Base-by-base conservation (phyloP, 257 asterid species). In the Apocynum venetum region DNA sequence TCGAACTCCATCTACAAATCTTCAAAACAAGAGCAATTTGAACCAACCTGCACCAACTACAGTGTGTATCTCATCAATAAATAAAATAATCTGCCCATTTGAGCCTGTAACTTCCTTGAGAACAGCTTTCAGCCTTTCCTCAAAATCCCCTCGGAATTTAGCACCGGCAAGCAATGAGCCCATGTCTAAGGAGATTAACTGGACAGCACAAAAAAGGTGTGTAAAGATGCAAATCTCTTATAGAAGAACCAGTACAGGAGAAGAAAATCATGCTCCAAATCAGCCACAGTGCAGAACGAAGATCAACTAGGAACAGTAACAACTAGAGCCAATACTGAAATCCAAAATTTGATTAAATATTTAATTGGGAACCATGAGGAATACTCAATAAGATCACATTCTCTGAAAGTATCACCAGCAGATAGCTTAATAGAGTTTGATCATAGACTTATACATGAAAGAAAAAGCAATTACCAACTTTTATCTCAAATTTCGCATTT, bases 131-230 rank as follows among this genome's bases (percentile, higher is more conserved):
- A 93, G 80, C 83, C 98, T 89, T 85, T 93, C 97, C 90, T 93
- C 98, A 71, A 93, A 93, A 80, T 93, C 98, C 76, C 98, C 97
- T 35, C 97, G 92, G 81, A 82, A 93, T 83, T 93, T 93, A 40
- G 98, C 93, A 64, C 98, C 98, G 83, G 97, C 97, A 83, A 90
- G 94, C 88, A 93, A 85, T 36, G 96, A 88, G 77, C 98, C 97
- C 97, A 93, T 93, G 84, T 93, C 97, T 83, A 92, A 83, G 46
- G 97, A 93, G 75, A 93, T 93, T 91, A 93, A 85, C 97, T 93
- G 81, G 69, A 65, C 20, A 74, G 83, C 53, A 70, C 56, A 71
- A 57, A 81, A 41, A 65, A 66, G 44, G 67, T 38, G 17, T 51
- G 13, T 47, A 31, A 49, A 11, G 49, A 43, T 61, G 80, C 43